Evolutionary conservation across 305 asterid species (phyloP).

Genomic region (Coffea humblotiana): DNA sequence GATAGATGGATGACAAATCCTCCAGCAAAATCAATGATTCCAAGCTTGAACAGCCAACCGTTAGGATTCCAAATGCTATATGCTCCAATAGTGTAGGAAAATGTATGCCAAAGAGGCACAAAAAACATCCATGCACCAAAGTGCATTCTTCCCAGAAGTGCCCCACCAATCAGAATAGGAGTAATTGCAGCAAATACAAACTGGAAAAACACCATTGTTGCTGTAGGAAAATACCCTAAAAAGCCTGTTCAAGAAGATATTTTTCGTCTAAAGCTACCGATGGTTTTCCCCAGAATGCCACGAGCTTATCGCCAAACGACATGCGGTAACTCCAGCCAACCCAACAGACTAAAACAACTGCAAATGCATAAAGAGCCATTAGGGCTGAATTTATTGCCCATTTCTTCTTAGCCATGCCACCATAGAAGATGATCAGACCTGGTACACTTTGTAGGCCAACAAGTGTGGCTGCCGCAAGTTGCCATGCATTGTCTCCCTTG

Average conservation of each 20-base stretch:
- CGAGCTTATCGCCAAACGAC: slow-evolving; percentile 45
- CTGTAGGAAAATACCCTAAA: slow-evolving; percentile 29
- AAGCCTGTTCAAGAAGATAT: slow-evolving; percentile 19
- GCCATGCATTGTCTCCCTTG: slow-evolving; percentile 71
- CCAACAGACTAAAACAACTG: slow-evolving; percentile 58
- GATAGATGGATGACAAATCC: slow-evolving; percentile 44
- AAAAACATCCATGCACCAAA: slow-evolving; percentile 46
- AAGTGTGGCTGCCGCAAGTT: slow-evolving; percentile 50
- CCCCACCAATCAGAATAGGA: slow-evolving; percentile 36
- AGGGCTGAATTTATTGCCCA: slow-evolving; percentile 64
- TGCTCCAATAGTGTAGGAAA: slow-evolving; percentile 41
- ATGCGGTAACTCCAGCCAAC: slow-evolving; percentile 55
- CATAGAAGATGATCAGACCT: slow-evolving; percentile 60
- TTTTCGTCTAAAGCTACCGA: slow-evolving; percentile 23
- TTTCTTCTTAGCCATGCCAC: slow-evolving; percentile 67
- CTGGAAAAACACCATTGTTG: slow-evolving; percentile 41
- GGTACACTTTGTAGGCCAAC: slow-evolving; percentile 76
- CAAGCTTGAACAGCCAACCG: slow-evolving; percentile 40
- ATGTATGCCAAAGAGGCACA: slow-evolving; percentile 45
- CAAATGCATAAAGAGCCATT: slow-evolving; percentile 65
- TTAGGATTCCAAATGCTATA: slow-evolving; percentile 42
- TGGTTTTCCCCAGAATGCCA: slow-evolving; percentile 40
- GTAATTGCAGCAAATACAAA: slow-evolving; percentile 42
- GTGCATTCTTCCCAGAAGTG: slow-evolving; percentile 46
- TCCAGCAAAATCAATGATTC: slow-evolving; percentile 45